Conservation (phyloP, 805 yeast genomes). For the Blastobotrys peoriensis region DNA sequence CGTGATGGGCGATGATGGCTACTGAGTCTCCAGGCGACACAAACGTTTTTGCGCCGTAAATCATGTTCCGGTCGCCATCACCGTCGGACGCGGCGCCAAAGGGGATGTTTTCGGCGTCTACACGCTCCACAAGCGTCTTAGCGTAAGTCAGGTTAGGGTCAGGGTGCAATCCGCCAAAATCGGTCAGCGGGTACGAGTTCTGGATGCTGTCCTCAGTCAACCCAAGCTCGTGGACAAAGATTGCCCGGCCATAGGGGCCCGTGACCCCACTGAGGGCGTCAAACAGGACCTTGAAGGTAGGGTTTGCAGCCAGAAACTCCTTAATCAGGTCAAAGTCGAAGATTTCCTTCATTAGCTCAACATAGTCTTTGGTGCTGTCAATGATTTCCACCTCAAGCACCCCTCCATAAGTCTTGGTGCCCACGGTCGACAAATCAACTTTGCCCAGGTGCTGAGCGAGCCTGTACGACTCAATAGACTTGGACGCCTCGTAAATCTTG, state of each 20-base stretch:
- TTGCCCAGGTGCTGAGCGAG: conserved; percentile 51
- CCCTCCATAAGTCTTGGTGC: conserved; percentile 47
- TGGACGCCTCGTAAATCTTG: conserved; percentile 69
- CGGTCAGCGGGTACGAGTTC: conserved; percentile 73
- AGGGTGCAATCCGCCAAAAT: conserved; percentile 96
- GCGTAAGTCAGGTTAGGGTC: conserved; percentile 98
- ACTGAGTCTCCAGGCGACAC: conserved; percentile 98
- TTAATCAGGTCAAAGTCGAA: conserved; percentile 83
- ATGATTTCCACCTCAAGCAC: conserved; percentile 67
- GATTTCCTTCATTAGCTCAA: conserved; percentile 69
- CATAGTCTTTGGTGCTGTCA: conserved; percentile 75
- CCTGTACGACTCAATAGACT: conserved; percentile 53
- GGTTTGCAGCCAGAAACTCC: conserved; percentile 50
- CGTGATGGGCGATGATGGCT: conserved; percentile 94
- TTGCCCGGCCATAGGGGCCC: conserved; percentile 87
- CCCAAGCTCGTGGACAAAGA: conserved; percentile 81
- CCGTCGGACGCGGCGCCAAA: conserved; percentile 99
- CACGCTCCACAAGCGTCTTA: conserved; percentile 72
- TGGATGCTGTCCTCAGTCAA: conserved; percentile 66
- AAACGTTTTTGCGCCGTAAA: conserved; percentile 89
- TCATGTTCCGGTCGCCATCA: conserved; percentile 98
- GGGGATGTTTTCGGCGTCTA: conserved; percentile 73
- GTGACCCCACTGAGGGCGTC: conserved; percentile 95
- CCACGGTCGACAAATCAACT: conserved; percentile 59
- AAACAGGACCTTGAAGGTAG: conserved; percentile 67